Evolutionary conservation across 75 land plant species (phyloP).

Genomic region (Ceratopteris richardii): DNA sequence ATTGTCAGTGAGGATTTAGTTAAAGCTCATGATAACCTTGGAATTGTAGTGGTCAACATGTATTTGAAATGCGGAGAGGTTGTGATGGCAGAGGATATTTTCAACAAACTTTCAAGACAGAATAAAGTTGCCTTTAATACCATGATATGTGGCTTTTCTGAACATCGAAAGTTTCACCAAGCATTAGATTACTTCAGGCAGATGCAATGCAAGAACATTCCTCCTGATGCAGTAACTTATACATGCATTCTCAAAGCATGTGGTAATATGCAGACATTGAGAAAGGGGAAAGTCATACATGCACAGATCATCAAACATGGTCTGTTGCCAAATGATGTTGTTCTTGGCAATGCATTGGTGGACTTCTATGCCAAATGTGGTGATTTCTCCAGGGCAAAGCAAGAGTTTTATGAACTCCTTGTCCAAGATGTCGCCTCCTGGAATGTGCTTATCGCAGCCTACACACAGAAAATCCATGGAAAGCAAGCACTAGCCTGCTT

Average conservation of each 20-base stretch:
- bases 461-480: conserved; percentile 1
- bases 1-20: conserved; percentile 24
- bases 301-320: conserved; percentile 6
- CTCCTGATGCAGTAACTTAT: conserved; percentile 6
- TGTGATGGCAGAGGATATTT: conserved; percentile 9
- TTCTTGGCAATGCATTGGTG: conserved; percentile 37
- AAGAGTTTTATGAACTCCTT: conserved; percentile 18
- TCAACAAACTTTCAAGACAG: conserved; percentile 4
- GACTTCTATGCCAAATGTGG: conserved; percentile 66
- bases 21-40: conserved; percentile 18
- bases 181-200: conserved; percentile 8
- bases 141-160: conserved; percentile 13
- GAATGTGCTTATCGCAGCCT: conserved; percentile 15
- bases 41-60: conserved; percentile 56
- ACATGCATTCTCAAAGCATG: conserved; percentile 13
- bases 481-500: conserved; percentile 17
- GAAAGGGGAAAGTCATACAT: conserved; percentile 12
- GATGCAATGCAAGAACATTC: conserved; percentile 6
- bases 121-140: conserved; percentile 15
- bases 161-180: conserved; percentile 11
- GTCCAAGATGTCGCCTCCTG: conserved; percentile 12
- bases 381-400: conserved; percentile 20
- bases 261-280: background rate
- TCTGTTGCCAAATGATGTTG: background rate
- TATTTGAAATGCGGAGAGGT: conserved; percentile 43